These are phyloP conservation scores for Tinospora cordifolia DNA, from an alignment of 164 flowering plant species.

Conservation along the genomic window DNA sequence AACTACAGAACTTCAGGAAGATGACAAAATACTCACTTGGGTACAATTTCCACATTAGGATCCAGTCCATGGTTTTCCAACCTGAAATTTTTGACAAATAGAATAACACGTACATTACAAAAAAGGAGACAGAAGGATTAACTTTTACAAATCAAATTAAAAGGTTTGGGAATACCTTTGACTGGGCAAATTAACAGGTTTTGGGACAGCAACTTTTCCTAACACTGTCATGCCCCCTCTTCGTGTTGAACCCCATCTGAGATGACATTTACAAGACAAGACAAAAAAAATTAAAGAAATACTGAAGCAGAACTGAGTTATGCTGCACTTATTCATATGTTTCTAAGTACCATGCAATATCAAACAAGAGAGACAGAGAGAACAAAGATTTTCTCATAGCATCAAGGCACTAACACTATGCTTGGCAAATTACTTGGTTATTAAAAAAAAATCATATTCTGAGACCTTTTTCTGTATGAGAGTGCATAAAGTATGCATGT, in stretches of 20 bases:
- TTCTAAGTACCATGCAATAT: background rate
- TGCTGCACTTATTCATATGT: background rate
- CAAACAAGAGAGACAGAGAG: no score
- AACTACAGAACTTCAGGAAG: background rate
- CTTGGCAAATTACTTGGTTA: no score
- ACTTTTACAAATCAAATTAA: background rate
- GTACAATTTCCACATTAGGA: constrained; percentile 95
- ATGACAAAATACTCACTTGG: constrained; percentile 61
- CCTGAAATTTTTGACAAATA: constrained; percentile 38
- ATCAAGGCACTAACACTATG: no score
- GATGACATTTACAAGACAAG: constrained; percentile 5
- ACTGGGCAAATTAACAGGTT: constrained; percentile 94
- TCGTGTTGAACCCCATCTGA: constrained; percentile 73
- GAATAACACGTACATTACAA: constrained; percentile 3
- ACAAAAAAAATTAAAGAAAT: background rate
- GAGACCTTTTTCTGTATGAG: background rate
- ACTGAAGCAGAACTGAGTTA: background rate
- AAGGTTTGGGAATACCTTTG: constrained; percentile 48
- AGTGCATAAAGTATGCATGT: background rate
- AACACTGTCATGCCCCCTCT: constrained; percentile 83
- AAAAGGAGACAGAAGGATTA: background rate
- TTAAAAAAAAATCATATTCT: background rate
- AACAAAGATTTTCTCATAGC: no score
- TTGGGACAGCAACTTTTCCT: constrained; percentile 90
- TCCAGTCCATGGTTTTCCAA: constrained; percentile 93